phyloP scores from a whole-genome alignment of 2,329 filamentous ascomycete species.

The Xylaria sp. region DNA sequence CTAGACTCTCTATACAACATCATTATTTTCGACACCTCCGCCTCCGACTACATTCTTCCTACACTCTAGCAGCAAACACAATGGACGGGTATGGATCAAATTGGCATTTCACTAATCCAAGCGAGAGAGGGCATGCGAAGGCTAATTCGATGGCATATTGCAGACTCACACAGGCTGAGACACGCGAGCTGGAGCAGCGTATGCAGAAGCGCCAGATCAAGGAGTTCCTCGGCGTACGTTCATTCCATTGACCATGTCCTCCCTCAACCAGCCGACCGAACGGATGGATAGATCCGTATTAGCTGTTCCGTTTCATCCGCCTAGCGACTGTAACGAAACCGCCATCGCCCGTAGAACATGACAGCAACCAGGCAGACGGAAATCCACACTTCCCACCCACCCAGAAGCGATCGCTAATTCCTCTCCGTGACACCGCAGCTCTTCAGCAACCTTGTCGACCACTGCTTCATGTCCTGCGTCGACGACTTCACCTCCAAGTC shows the following conservation, averaged over 20 bases:
- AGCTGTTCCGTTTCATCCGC: not conserved
- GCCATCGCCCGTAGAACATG: not conserved
- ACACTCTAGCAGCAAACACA: constrained; percentile 7
- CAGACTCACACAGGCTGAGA: constrained; percentile 76
- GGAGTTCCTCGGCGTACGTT: constrained; percentile 95
- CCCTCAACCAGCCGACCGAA: not conserved
- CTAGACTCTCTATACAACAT: not conserved
- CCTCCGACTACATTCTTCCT: not conserved
- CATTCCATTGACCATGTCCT: not conserved
- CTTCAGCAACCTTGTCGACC: constrained; percentile 73
- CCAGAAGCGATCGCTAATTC: not conserved
- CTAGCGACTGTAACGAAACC: not conserved
- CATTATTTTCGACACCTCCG: not conserved
- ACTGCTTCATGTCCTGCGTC: constrained; percentile 96
- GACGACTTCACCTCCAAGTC: constrained; percentile 99
- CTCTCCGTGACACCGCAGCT: constrained; percentile 47
- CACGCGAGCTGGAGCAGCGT: constrained; percentile 89
- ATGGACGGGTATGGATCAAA: constrained; percentile 39
- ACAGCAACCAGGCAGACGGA: not conserved
- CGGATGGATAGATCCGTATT: too few relatives aligned
- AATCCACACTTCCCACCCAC: not conserved
- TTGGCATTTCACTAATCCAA: not conserved
- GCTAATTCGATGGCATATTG: not conserved
- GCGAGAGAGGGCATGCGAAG: not conserved
- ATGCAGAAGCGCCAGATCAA: constrained; percentile 99